Conservation (phyloP, 306 rosid species). For the Pachyrhizus erosus region DNA sequence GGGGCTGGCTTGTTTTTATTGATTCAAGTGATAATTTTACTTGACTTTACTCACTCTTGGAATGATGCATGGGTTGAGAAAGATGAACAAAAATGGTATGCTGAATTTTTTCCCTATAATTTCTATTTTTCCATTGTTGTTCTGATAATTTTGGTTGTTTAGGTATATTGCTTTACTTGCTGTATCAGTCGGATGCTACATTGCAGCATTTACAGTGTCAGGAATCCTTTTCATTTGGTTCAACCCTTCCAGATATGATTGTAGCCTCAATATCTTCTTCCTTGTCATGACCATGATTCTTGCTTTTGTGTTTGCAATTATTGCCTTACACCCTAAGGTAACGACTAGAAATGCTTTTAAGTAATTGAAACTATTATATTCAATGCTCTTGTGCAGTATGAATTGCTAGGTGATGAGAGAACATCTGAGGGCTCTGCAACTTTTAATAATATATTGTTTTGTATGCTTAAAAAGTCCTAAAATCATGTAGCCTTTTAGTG, state of each 20-base stretch:
- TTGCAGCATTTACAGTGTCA: constrained; percentile 68
- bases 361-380: constrained; percentile 18
- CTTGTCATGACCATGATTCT: constrained; percentile 90
- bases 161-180: constrained; percentile 95
- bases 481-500: background rate
- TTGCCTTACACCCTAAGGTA: constrained; percentile 88
- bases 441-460: constrained; percentile 7
- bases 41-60: constrained; percentile 89
- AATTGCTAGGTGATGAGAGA: constrained; percentile 32
- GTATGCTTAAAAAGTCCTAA: background rate
- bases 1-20: constrained; percentile 95
- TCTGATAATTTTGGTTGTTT: constrained; percentile 42
- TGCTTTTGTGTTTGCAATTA: constrained; percentile 68
- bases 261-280: constrained; percentile 93
- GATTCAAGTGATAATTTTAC: constrained; percentile 86
- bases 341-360: constrained; percentile 38
- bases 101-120: background rate
- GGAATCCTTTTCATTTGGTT: constrained; percentile 97
- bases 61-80: constrained; percentile 97
- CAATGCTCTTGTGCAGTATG: constrained; percentile 33
- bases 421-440: constrained; percentile 11
- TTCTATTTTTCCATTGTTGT: constrained; percentile 37
- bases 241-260: constrained; percentile 89
- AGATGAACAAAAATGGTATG: constrained; percentile 92
- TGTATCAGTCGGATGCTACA: constrained; percentile 81